Evolutionary conservation across 1,139 yeast genomes (phyloP).

Genomic region (Schwanniomyces etchellsii): DNA sequence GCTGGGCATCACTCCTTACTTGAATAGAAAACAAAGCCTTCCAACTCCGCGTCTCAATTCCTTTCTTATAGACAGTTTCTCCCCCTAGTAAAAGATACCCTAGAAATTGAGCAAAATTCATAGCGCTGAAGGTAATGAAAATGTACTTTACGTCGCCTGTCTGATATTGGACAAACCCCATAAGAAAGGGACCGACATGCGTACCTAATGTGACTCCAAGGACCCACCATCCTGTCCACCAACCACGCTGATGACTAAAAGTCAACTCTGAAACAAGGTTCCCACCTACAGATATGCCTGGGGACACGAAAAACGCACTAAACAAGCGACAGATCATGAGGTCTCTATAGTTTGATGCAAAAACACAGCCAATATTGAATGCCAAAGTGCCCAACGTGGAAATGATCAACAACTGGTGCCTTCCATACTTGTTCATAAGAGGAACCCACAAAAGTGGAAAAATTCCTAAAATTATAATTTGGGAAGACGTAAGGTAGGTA

Average conservation of each 20-base stretch:
- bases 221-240: constrained; percentile 18
- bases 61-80: constrained; percentile 12
- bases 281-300: constrained; percentile 16
- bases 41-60: neutral
- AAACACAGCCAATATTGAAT: constrained; percentile 15
- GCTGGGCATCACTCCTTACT: constrained; percentile 4
- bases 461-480: constrained; percentile 13
- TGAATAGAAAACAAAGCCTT: constrained; percentile 3
- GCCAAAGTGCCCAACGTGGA: constrained; percentile 11
- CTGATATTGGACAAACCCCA: constrained; percentile 16
- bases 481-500: constrained; percentile 13
- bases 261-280: constrained; percentile 14
- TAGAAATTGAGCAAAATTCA: constrained; percentile 12
- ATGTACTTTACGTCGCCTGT: constrained; percentile 10
- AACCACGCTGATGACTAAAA: constrained; percentile 16
- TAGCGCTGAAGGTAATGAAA: constrained; percentile 12
- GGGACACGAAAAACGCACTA: constrained; percentile 14
- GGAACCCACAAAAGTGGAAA: constrained; percentile 17
- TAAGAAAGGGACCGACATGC: constrained; percentile 15
- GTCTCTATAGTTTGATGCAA: constrained; percentile 9
- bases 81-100: constrained; percentile 13
- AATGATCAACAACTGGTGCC: constrained; percentile 10
- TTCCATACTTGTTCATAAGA: constrained; percentile 14
- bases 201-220: constrained; percentile 15
- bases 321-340: constrained; percentile 14